Conservation (phyloP, 345 rosid genomes). For the Gossypium mustelinum region DNA sequence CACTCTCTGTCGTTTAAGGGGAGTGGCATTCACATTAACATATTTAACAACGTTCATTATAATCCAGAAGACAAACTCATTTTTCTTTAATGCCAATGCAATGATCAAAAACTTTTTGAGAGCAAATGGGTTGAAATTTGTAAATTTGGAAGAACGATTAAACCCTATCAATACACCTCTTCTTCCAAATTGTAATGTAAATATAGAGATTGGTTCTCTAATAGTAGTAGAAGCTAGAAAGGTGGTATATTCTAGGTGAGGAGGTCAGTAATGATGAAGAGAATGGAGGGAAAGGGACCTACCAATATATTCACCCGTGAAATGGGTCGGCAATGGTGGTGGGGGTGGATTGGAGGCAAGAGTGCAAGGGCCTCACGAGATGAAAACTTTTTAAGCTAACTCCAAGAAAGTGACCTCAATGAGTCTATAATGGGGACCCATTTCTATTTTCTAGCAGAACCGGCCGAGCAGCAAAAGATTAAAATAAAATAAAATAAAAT, state of each 20-base stretch:
- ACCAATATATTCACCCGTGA: slow-evolving; percentile 29
- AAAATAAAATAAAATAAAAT: background rate
- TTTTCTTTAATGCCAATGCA: too few species aligned
- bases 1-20: background rate
- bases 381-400: background rate
- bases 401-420: slow-evolving; percentile 13
- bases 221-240: background rate
- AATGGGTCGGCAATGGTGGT: slow-evolving; percentile 47
- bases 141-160: too few species aligned
- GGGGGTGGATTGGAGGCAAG: slow-evolving; percentile 13
- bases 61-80: too few species aligned
- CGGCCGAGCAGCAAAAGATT: slow-evolving; percentile 18
- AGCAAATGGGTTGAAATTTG: too few species aligned
- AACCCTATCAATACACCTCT: too few species aligned
- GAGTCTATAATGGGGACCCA: slow-evolving; percentile 17
- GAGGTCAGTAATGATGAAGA: background rate
- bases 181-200: too few species aligned
- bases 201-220: too few species aligned
- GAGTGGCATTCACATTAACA: background rate
- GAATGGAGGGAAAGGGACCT: slow-evolving; percentile 9
- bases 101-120: too few species aligned
- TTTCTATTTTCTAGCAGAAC: slow-evolving; percentile 13
- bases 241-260: background rate
- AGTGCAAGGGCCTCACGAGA: slow-evolving; percentile 36
- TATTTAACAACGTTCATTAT: background rate